Percentiles rank a stretch among this genome's conserved stretches.
These are phyloP conservation scores for Musa itinerans DNA, from an alignment of 176 grass and related monocot genomes.

Conservation along the genomic window DNA sequence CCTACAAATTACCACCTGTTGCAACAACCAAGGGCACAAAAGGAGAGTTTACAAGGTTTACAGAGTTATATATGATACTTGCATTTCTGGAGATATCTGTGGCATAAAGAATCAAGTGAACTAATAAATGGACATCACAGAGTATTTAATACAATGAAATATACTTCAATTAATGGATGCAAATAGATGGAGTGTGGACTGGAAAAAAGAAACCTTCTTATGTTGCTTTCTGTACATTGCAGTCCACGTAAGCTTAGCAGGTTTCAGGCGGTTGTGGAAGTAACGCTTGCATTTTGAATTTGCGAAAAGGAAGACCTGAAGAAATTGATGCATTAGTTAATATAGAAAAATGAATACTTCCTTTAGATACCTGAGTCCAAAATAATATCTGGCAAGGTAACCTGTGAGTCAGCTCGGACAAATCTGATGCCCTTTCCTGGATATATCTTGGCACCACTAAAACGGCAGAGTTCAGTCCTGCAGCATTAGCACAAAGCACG, in stretches of 20 bases:
- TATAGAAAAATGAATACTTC: neutral
- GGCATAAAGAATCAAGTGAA: neutral
- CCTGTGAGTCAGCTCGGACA: constrained; percentile 7
- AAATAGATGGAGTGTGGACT: neutral
- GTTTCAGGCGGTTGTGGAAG: constrained; percentile 10
- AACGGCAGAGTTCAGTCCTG: constrained; percentile 14
- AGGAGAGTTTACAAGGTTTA: neutral
- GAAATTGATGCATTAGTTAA: neutral
- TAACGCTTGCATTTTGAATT: constrained; percentile 12
- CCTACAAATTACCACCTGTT: neutral
- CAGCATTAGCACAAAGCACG: neutral
- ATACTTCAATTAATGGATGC: neutral
- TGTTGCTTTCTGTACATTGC: constrained; percentile 15
- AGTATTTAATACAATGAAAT: neutral
- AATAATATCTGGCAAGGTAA: neutral
- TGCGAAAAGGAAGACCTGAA: constrained; percentile 8
- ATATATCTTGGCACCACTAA: constrained; percentile 12
- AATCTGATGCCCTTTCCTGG: constrained; percentile 15
- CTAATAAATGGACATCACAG: neutral
- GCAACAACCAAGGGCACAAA: neutral
- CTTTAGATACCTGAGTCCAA: neutral
- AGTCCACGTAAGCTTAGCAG: constrained; percentile 14
- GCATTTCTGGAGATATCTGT: neutral
- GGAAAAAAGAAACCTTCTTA: neutral
- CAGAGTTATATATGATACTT: neutral